phyloP scores from a whole-genome alignment of 805 yeast genomes.

The Schwanniomyces pseudopolymorphus region DNA sequence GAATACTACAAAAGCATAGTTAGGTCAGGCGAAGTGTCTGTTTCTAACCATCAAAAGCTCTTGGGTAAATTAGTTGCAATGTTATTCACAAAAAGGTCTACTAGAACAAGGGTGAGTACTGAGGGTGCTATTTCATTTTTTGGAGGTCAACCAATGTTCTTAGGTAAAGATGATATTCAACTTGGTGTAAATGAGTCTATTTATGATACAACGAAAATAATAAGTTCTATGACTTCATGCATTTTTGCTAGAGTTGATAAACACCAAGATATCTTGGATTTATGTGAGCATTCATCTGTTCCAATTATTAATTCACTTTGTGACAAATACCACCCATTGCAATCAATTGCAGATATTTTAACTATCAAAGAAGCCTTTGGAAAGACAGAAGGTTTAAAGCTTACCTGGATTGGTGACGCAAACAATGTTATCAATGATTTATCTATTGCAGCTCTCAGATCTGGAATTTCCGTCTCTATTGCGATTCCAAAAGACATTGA shows the following conservation, averaged over 20 bases:
- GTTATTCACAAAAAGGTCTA: conserved; percentile 86
- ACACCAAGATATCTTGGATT: conserved; percentile 77
- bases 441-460: conserved; percentile 80
- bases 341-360: conserved; percentile 87
- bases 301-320: conserved; percentile 94
- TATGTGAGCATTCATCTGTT: conserved; percentile 76
- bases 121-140: conserved; percentile 93
- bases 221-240: conserved; percentile 95
- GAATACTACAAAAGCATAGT: conserved; percentile 61
- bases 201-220: conserved; percentile 84
- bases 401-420: conserved; percentile 97
- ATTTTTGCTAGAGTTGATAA: conserved; percentile 93
- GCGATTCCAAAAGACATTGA: conserved; percentile 82
- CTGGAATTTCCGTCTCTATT: conserved; percentile 78
- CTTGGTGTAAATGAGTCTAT: conserved; percentile 91
- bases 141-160: conserved; percentile 95
- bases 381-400: conserved; percentile 57
- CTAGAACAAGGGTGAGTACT: conserved; percentile 89
- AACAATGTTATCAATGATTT: conserved; percentile 94
- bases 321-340: conserved; percentile 91
- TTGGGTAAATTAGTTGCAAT: conserved; percentile 81
- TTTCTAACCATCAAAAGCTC: conserved; percentile 49
- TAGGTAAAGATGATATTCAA: conserved; percentile 96
- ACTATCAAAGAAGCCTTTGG: conserved; percentile 82
- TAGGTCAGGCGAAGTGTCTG: conserved; percentile 47